Evolutionary conservation across 1,284 basidiomycete genomes (phyloP).

Genomic region (Boletus albobrunnescens): DNA sequence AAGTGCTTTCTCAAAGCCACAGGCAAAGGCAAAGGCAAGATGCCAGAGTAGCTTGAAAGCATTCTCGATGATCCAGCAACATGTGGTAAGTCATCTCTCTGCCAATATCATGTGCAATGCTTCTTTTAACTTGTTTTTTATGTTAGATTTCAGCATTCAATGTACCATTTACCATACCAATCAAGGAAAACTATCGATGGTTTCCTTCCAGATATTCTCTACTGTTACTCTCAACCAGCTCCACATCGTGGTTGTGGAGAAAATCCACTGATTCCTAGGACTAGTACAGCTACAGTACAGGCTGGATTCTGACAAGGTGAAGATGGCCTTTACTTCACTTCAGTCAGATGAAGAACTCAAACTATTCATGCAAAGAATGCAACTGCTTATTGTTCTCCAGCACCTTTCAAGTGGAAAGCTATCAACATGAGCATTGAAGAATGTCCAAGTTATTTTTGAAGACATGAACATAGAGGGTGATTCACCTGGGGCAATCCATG

Average conservation of each 20-base stretch:
- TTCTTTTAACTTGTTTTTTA: background rate
- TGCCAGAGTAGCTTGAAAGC: background rate
- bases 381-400: background rate
- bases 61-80: background rate
- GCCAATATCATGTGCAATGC: no score
- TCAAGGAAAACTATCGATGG: background rate
- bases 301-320: background rate
- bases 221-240: background rate
- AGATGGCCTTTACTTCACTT: background rate
- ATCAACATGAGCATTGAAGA: background rate
- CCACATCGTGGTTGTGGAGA: background rate
- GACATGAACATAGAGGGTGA: background rate
- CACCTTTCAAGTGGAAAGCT: background rate
- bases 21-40: background rate
- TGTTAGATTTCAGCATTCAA: background rate
- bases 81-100: background rate
- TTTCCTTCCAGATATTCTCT: background rate
- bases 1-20: background rate
- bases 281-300: background rate
- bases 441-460: background rate
- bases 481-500: no score
- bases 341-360: background rate
- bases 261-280: background rate
- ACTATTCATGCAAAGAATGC: background rate
- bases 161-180: background rate